Evolutionary conservation across 768 basidiomycete genomes (phyloP), one percentile per base, ranked within the genome.

Genomic region (Dendrothele bispora): DNA sequence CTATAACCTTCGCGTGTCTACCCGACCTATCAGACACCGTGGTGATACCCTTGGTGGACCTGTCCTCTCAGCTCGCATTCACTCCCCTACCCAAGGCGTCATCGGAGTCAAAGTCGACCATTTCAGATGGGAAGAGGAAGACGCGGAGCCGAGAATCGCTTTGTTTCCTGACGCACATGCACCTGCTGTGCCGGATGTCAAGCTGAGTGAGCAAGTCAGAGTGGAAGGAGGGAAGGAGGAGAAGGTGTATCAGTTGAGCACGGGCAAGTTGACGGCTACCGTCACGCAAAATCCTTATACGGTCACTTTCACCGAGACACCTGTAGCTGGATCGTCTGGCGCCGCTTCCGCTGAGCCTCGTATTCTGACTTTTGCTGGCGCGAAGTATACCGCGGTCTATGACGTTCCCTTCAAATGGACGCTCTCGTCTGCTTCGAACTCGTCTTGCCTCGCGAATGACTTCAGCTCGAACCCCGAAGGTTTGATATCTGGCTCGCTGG

Each of bases 151-250:
- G n/a, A n/a, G n/a, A n/a, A 85, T 86, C 49, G 68, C 75, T 21
- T 72, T 86, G 27, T 88, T 86, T 62, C 84, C 84, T 3, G 77
- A 86, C 54, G 79, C 67, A 18, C n/a, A n/a, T n/a, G n/a, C n/a
- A n/a, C 69, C 75, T 4, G 68, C 80, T 14, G 61, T 79, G 30
- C 70, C 70, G 4, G 76, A 72, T 26, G 68, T 72, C 29, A 62
- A 61, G 4, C 55, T 83, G 6, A 62, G 54, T 52, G n/a, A n/a
- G n/a, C n/a, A n/a, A n/a, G n/a, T n/a, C n/a, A n/a, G n/a, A n/a
- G n/a, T n/a, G n/a, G n/a, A n/a, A n/a, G n/a, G n/a, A n/a, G n/a
- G n/a, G n/a, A 61, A 67, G 47, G 48, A 54, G 27, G 56, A 68
- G 51, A 50, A 60, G 11, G 61, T 59, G 8, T 55, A 65, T 39